Percentiles rank a stretch among this genome's conserved stretches.
Conservation (phyloP, 2,329 filamentous ascomycete genomes). For the Diaporthe batatas region DNA sequence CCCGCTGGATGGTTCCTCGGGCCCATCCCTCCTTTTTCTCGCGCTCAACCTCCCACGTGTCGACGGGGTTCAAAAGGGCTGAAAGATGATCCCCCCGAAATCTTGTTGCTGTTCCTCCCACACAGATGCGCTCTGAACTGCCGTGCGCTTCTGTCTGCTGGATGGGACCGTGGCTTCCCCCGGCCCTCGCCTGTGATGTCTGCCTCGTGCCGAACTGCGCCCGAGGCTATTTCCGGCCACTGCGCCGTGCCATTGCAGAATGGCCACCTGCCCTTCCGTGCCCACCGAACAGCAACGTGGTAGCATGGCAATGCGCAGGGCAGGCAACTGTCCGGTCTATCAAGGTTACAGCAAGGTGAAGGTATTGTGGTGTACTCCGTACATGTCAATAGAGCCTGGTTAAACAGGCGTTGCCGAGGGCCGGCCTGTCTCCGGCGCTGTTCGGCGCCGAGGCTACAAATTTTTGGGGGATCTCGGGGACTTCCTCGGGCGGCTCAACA, state of each 20-base stretch:
- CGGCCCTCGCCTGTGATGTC: background rate
- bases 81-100: constrained; percentile 27
- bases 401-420: background rate
- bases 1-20: constrained; percentile 28
- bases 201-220: background rate
- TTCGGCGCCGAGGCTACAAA: background rate
- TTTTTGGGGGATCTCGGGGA: background rate
- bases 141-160: background rate
- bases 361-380: background rate
- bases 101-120: constrained; percentile 2
- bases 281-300: background rate
- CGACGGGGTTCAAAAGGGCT: constrained; percentile 26
- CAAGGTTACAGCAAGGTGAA: background rate
- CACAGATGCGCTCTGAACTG: constrained; percentile 19
- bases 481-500: background rate
- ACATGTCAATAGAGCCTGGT: background rate
- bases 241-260: background rate
- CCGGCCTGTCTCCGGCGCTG: background rate
- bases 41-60: constrained; percentile 20
- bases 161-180: background rate
- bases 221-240: background rate
- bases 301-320: background rate
- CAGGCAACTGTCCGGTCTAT: background rate
- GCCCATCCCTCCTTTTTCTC: background rate
- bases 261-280: background rate